These are phyloP conservation scores for Priceomyces fermenticarens DNA, from an alignment of 805 yeast genomes.

Conservation along the genomic window DNA sequence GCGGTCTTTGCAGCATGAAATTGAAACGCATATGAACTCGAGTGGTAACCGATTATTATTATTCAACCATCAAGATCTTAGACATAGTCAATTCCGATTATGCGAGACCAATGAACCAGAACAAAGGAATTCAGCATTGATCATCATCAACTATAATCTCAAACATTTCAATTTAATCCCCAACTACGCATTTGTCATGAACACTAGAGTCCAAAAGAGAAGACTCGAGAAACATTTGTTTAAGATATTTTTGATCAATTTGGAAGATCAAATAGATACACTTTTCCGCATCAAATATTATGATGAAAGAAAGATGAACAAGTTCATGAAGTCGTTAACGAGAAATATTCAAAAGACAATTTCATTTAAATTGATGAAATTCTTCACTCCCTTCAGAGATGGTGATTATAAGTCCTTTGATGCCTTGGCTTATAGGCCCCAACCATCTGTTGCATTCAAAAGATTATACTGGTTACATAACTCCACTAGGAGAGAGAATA, in stretches of 20 bases:
- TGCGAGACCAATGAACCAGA: conserved; percentile 18
- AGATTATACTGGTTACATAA: conserved; percentile 29
- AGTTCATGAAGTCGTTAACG: conserved; percentile 25
- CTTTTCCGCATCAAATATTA: conserved; percentile 34
- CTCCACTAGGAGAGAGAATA: conserved; percentile 1
- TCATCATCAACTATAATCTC: conserved; percentile 24
- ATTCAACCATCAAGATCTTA: conserved; percentile 22
- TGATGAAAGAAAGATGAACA: conserved; percentile 22
- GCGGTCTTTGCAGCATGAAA: conserved; percentile 27
- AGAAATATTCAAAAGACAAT: conserved; percentile 26
- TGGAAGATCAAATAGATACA: conserved; percentile 36
- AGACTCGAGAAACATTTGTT: conserved; percentile 29
- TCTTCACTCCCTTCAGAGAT: conserved; percentile 12
- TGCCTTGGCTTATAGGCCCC: conserved; percentile 25
- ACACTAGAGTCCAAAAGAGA: conserved; percentile 18
- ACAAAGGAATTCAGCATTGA: conserved; percentile 6
- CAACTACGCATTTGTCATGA: conserved; percentile 25
- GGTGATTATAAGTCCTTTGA: conserved; percentile 11
- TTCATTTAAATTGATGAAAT: conserved; percentile 23
- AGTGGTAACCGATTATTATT: conserved; percentile 17
- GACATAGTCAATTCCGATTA: conserved; percentile 29
- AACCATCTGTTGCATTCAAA: conserved; percentile 22
- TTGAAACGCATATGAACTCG: conserved; percentile 22
- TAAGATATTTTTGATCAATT: conserved; percentile 34
- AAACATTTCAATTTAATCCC: conserved; percentile 35